Evolutionary conservation across 495 filamentous ascomycete genomes (phyloP).

Genomic region (Aspergillus indologenus): DNA sequence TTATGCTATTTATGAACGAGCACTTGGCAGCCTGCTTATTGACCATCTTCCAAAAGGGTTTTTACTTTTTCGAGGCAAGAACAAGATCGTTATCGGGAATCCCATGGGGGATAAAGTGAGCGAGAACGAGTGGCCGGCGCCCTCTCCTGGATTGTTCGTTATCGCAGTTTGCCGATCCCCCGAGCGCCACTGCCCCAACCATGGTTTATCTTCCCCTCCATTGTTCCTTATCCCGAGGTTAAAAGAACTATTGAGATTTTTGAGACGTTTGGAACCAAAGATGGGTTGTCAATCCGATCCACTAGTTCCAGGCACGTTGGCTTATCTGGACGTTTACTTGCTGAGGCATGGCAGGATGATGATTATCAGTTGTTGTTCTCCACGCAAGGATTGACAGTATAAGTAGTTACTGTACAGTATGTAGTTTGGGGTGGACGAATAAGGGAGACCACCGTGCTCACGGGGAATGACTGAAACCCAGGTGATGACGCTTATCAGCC

Average conservation of each 20-base stretch:
- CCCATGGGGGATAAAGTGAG: not conserved
- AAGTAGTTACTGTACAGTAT: not conserved
- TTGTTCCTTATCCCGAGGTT: slow-evolving; percentile 8
- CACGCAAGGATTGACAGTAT: not conserved
- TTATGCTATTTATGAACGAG: slow-evolving; percentile 3
- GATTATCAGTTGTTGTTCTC: not conserved
- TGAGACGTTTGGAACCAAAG: not conserved
- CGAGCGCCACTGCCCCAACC: slow-evolving; percentile 5
- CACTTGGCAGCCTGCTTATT: not conserved
- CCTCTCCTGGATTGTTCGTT: slow-evolving; percentile 10
- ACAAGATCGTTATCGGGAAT: slow-evolving; percentile 13
- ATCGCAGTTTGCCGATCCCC: slow-evolving; percentile 4
- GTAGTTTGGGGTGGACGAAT: not conserved
- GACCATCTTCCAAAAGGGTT: not conserved
- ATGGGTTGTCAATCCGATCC: slow-evolving; percentile 8
- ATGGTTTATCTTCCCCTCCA: slow-evolving; percentile 8
- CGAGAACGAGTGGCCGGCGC: not conserved
- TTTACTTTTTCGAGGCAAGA: not conserved
- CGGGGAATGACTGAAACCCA: not conserved
- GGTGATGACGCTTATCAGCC: slow-evolving; percentile 3
- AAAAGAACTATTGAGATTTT: not conserved
- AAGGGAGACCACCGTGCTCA: not conserved
- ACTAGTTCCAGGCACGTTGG: slow-evolving; percentile 22
- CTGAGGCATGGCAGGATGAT: slow-evolving; percentile 11
- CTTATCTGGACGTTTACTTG: slow-evolving; percentile 11